A percentile compares a stretch with the other conserved stretches of the same genome.
Conservation (phyloP, 1,284 basidiomycete species). For the Rugiboletus extremiorientalis region DNA sequence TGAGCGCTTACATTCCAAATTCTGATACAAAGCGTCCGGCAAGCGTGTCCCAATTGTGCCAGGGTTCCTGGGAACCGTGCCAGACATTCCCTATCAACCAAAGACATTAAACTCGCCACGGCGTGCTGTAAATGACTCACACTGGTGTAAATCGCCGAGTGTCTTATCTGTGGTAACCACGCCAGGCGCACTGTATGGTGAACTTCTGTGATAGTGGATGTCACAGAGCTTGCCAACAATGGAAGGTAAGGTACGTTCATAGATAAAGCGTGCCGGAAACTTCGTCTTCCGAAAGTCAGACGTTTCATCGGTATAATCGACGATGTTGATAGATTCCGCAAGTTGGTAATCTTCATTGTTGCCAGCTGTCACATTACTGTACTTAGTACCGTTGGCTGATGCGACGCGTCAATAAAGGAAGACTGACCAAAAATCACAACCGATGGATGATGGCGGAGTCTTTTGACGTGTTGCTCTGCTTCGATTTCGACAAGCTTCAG, state of each 20-base stretch:
- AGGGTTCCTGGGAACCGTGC: constrained; percentile 86
- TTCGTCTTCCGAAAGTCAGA: constrained; percentile 81
- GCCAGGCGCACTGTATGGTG: constrained; percentile 83
- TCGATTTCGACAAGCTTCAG: constrained; percentile 64
- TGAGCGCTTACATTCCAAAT: constrained; percentile 70
- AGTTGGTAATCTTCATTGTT: constrained; percentile 91
- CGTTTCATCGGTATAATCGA: constrained; percentile 80
- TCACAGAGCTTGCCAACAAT: constrained; percentile 65
- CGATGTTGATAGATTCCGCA: constrained; percentile 73
- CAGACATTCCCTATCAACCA: constrained; percentile 76
- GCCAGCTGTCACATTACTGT: constrained; percentile 54
- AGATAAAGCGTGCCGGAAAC: constrained; percentile 87
- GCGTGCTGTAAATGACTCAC: constrained; percentile 39
- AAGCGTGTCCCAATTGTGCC: constrained; percentile 87
- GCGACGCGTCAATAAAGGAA: not conserved
- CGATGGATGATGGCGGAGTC: constrained; percentile 75
- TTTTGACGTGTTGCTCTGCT: constrained; percentile 70
- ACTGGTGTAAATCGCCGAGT: constrained; percentile 86
- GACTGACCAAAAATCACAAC: constrained; percentile 77
- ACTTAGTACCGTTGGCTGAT: constrained; percentile 1
- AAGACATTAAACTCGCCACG: not conserved
- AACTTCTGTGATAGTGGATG: constrained; percentile 79
- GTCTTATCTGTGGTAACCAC: constrained; percentile 72
- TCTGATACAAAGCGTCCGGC: constrained; percentile 88
- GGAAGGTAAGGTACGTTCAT: constrained; percentile 78